Base-by-base conservation (phyloP, 208 protist genomes). In the Porcisia deanei region DNA sequence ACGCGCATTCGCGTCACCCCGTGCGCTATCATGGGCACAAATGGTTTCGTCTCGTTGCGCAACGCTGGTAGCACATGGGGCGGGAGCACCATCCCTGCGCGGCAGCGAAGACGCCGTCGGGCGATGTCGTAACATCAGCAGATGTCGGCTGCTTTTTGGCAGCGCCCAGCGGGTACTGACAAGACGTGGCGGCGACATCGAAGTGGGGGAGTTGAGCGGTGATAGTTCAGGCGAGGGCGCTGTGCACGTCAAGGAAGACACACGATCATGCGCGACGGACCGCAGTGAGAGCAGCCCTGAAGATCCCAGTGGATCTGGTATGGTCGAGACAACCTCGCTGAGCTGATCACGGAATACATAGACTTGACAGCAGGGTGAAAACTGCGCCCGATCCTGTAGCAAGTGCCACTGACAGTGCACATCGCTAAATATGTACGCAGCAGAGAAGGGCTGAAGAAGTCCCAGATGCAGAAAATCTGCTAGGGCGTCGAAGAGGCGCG, bases 301-400 rank as follows among this genome's bases (percentile, higher is more conserved):
- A 18, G 43, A 9, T 1, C 57, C 59, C 0, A 76, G 9, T 30
- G 72, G 72, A 49, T 66, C 49, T 7, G 72, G 43, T 39, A 76
- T 76, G 3, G 5, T 52, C 22, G 34, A 57, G 18, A 59, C 72
- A 16, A 22, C 39, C 60, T 76, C 72, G 4, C 30, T 53, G 34
- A 20, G 14, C 37, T 39, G 20, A 14, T 84, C 79, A 65, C 91
- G 90, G 55, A 96, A 93, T 1, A 93, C 49, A 71, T 96, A 96
- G 58, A 95, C 70, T 63, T 96, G 92, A 49, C 83, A 85, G 76
- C 84, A 85, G 68, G 83, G 82, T 22, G 84, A 61, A 9, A 94
- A 68, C 77, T 93, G 87, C 30, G 76, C 77, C 1, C 79, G 70
- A 59, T 73, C 72, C 68, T 91, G 84, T 12, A 96, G 75, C 10